Base-by-base conservation (phyloP, 1,284 basidiomycete genomes). In the Thelephora terrestris region DNA sequence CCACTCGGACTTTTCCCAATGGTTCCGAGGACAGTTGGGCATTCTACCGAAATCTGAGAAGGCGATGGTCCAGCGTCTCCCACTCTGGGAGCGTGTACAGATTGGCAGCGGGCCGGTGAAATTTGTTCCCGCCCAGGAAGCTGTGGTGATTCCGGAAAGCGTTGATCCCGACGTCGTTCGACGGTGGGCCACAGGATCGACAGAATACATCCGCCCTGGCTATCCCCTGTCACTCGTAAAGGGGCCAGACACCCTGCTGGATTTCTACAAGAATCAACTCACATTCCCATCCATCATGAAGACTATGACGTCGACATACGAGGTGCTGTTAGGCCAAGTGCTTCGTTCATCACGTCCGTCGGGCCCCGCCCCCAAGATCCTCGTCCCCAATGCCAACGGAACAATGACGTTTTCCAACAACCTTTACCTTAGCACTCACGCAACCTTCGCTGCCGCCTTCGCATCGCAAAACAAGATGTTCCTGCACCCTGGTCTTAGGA, bases 91-190 rank as follows among this genome's bases (percentile, higher is more conserved):
- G 20, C 2, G 29, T 37, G 14, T 38, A 27, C 16, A 35, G 47
- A 9, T 46, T 64, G 7, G 53, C 57, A n/a, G 34, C 53, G 2
- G 46, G 35, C 1, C n/a, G n/a, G n/a, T n/a, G n/a, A n/a, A n/a
- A n/a, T n/a, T 45, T 2, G 23, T 46, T 1, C 50, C 47, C 12
- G 52, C 67, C 7, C 50, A 53, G 17, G 14, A 20, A 2, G 20
- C 20, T 2, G 35, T 37, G 35, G 20, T 37, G 35, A 16, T 37
- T 37, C 35, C 35, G n/a, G n/a, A n/a, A n/a, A n/a, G n/a, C n/a
- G n/a, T n/a, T n/a, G n/a, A n/a, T n/a, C n/a, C n/a, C n/a, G n/a
- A n/a, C n/a, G n/a, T n/a, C n/a, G n/a, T n/a, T n/a, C n/a, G n/a
- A 37, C 35, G 16, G 20, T 37, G 35, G 35, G 35, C 20, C 16